Percentiles rank a stretch among this genome's conserved stretches.
Conservation (phyloP, 139 green algal species). For the Coelastrella sp. region DNA sequence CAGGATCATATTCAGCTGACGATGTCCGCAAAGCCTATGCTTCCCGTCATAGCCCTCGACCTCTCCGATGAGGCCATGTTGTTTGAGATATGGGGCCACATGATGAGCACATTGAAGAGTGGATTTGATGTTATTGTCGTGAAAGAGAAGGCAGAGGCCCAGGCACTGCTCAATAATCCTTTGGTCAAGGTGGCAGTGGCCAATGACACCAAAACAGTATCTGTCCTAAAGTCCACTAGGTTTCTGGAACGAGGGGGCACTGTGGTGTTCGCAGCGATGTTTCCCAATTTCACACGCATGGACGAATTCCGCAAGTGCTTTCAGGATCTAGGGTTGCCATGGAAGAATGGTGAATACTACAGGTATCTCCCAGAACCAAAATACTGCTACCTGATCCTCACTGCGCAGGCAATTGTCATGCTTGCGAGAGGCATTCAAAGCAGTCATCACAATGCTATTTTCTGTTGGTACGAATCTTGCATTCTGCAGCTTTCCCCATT, state of each 20-base stretch:
- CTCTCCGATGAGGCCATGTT: background rate
- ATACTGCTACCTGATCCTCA: too few species aligned
- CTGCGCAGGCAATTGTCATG: too few species aligned
- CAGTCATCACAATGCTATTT: too few species aligned
- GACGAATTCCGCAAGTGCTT: background rate
- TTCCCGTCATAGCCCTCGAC: too few species aligned
- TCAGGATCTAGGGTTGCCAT: background rate
- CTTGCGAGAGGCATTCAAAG: too few species aligned
- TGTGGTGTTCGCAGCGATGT: background rate
- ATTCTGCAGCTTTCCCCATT: too few species aligned
- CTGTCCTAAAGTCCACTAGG: background rate
- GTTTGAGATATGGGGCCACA: background rate
- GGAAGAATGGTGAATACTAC: background rate
- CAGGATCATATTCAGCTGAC: too few species aligned
- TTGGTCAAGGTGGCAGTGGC: background rate
- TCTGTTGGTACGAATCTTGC: too few species aligned
- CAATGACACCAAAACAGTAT: background rate
- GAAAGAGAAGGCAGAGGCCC: background rate
- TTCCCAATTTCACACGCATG: background rate
- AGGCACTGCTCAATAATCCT: background rate
- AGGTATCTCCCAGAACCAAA: too few species aligned
- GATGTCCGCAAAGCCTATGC: too few species aligned
- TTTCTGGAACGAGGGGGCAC: background rate
- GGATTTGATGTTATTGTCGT: background rate
- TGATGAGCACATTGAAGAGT: background rate